Percentiles rank a stretch among this genome's conserved stretches.
These are phyloP conservation scores for Ilyonectria robusta DNA, from an alignment of 2,329 filamentous ascomycete genomes.

Conservation along the genomic window DNA sequence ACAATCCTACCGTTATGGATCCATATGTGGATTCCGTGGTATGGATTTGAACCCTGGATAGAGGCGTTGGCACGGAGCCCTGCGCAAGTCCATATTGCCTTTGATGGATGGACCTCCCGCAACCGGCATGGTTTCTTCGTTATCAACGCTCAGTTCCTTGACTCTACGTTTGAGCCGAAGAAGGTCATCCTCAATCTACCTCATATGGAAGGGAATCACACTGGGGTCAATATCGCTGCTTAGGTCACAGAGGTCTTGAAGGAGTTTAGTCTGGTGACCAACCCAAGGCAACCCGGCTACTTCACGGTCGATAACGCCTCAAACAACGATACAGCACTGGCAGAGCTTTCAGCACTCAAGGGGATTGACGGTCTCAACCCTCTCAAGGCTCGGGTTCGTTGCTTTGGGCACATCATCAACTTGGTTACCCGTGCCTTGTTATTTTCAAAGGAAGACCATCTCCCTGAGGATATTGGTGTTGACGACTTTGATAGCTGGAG, in stretches of 20 bases:
- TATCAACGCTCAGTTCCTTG: not conserved
- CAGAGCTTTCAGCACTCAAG: not conserved
- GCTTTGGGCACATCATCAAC: not conserved
- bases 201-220: not conserved
- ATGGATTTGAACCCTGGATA: not conserved
- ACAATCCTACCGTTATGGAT: too few relatives aligned
- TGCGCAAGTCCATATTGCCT: not conserved
- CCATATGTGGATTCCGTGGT: too few relatives aligned
- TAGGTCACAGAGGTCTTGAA: not conserved
- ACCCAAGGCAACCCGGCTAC: not conserved
- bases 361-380: not conserved
- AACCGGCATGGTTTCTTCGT: not conserved
- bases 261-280: not conserved
- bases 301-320: not conserved
- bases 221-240: not conserved
- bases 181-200: not conserved
- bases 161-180: not conserved
- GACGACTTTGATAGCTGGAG: not conserved
- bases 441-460: not conserved
- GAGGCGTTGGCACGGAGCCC: not conserved
- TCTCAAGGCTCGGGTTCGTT: not conserved
- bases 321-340: not conserved
- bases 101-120: constrained; percentile 1
- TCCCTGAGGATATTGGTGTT: not conserved
- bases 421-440: not conserved